Percentiles rank a stretch among this genome's conserved stretches.
phyloP scores from a whole-genome alignment of 2,329 filamentous ascomycete genomes.

The Penicillium sp. region DNA sequence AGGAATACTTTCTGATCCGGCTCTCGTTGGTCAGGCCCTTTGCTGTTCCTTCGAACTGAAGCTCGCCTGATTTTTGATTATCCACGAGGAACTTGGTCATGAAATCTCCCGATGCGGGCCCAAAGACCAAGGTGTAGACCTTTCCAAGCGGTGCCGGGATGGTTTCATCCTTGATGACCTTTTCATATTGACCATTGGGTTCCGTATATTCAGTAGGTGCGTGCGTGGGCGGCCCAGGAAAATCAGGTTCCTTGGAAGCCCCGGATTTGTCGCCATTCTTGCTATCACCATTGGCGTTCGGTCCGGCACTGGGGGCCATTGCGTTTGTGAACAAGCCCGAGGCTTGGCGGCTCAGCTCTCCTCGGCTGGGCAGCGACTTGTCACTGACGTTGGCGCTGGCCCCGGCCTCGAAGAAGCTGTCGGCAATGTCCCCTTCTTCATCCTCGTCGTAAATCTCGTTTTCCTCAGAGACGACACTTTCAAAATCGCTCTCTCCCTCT shows the following conservation, averaged over 20 bases:
- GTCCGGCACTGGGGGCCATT: slow-evolving; percentile 38
- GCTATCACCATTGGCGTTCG: slow-evolving; percentile 29
- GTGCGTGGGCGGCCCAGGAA: slow-evolving; percentile 79
- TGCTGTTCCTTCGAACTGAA: slow-evolving; percentile 77
- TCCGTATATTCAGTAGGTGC: slow-evolving; percentile 82
- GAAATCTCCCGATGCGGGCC: slow-evolving; percentile 70
- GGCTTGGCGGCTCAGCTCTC: slow-evolving; percentile 61
- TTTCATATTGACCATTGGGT: slow-evolving; percentile 72
- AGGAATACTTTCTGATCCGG: slow-evolving; percentile 70
- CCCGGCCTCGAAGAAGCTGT: slow-evolving; percentile 56
- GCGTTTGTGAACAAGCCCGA: slow-evolving; percentile 50
- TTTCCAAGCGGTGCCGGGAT: slow-evolving; percentile 86
- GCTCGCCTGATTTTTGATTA: slow-evolving; percentile 84
- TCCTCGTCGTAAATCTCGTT: slow-evolving; percentile 56
- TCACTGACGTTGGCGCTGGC: slow-evolving; percentile 55
- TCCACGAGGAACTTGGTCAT: slow-evolving; percentile 81
- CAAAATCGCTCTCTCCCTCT: slow-evolving; percentile 65
- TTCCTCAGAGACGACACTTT: slow-evolving; percentile 71
- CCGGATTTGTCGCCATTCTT: slow-evolving; percentile 50
- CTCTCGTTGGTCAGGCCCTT: slow-evolving; percentile 71
- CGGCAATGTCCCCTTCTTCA: slow-evolving; percentile 51
- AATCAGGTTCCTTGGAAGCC: slow-evolving; percentile 53
- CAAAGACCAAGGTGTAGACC: slow-evolving; percentile 84
- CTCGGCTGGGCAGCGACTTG: slow-evolving; percentile 43
- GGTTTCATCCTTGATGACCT: slow-evolving; percentile 75